These are phyloP conservation scores for Avena atlantica DNA, from an alignment of 176 grass and related monocot genomes.

Conservation along the genomic window DNA sequence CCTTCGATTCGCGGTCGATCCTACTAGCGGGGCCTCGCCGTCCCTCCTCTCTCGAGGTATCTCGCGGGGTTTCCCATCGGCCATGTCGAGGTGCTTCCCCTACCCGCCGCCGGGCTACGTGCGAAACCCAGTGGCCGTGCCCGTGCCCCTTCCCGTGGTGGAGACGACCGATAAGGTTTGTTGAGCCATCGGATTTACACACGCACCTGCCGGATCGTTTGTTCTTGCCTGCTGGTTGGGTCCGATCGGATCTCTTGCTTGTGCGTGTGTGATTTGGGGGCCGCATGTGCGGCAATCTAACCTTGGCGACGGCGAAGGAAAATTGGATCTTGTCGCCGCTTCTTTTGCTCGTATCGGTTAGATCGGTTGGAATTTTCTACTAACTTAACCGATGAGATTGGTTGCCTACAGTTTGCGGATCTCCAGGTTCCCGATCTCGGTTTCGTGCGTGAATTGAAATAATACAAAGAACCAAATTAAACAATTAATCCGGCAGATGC, in stretches of 20 bases:
- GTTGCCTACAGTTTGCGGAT: not conserved
- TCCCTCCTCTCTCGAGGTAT: not conserved
- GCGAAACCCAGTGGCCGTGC: conserved; percentile 54
- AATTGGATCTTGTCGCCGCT: not conserved
- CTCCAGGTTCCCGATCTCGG: not conserved
- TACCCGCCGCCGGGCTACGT: conserved; percentile 65
- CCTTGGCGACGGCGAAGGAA: not conserved
- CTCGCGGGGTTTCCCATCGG: conserved; percentile 19
- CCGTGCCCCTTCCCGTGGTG: conserved; percentile 35
- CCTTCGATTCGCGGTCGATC: conserved; percentile 39
- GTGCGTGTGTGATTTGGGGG: conserved; percentile 54
- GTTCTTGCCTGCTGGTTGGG: conserved; percentile 47
- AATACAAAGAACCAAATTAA: not conserved
- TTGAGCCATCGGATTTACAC: conserved; percentile 72
- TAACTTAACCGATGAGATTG: not conserved
- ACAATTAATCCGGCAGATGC: not conserved
- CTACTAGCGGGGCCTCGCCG: not conserved
- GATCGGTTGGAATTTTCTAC: not conserved
- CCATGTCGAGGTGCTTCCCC: conserved; percentile 73
- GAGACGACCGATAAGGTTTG: conserved; percentile 66
- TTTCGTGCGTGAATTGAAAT: too few species aligned
- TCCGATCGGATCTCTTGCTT: conserved; percentile 51
- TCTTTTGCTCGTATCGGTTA: not conserved
- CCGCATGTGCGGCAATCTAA: conserved; percentile 39
- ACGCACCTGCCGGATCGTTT: conserved; percentile 63